Base-by-base conservation (phyloP, 805 yeast species). In the Metschnikowia cerradonensis region DNA sequence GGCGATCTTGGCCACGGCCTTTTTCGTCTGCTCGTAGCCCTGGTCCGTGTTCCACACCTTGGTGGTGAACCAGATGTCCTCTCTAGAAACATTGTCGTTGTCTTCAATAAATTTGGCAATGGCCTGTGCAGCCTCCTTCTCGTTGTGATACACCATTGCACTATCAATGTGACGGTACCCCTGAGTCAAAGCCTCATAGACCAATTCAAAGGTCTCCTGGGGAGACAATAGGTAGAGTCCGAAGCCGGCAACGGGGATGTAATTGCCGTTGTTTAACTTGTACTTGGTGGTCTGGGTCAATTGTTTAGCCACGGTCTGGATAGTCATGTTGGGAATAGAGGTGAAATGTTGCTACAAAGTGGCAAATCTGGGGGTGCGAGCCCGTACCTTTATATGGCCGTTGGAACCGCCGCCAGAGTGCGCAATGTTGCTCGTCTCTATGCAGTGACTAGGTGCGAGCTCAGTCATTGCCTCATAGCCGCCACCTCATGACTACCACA, bases 81-180 rank as follows among this genome's bases (percentile, higher is more conserved):
- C 60, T 46, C 77, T 57, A 31, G 57, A 45, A 5, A 65, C 66
- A 22, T 43, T 37, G 3, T 51, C 52, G 50, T 75, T 71, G 48
- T 77, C 80, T 34, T 71, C 58, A 20, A 83, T 53, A 75, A 81
- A 86, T 47, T 68, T 63, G 17, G 72, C 65, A 41, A 86, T 78
- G 4, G 86, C 94, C 44, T 76, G 72, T 17, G 82, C 82, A 4
- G 81, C 81, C 55, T 82, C 86, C 14, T 56, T 56, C 62, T 86
- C 89, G 67, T 88, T 88, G 10, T 71, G 68, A 68, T 88, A 88
- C n/a, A 66, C 65, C 8, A 76, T 81, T 6, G 96, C 96, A 17
- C 84, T 72, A 62, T 88, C 94, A 52, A 88, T 70, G 60, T 84
- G 92, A 57, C 94, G 77, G 64, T 85, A 88, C 0, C 95, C 95